phyloP scores from a whole-genome alignment of 192 early-diverging fungal species.

The Spinellus fusiger region DNA sequence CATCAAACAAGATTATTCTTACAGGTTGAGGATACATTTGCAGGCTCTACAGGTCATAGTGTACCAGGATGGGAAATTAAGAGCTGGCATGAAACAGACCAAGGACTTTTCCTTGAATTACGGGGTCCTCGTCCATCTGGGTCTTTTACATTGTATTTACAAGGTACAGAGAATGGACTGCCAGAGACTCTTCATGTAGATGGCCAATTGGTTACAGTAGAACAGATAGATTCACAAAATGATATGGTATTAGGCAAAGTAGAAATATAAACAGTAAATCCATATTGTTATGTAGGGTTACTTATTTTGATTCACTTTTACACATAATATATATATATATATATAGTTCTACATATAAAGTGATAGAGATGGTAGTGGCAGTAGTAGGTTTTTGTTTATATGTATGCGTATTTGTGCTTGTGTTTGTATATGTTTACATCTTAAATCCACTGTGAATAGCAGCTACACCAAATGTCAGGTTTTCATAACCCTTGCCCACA shows the following conservation, averaged over 20 bases:
- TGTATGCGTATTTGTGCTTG: no score
- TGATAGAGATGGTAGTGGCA: no score
- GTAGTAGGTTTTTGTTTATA: no score
- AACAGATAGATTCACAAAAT: no score
- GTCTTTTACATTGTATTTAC: neutral
- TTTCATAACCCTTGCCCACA: constrained; percentile 85
- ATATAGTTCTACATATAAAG: constrained; percentile 1
- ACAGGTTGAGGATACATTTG: constrained; percentile 6
- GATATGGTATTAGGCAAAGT: no score
- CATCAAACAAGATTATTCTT: constrained; percentile 21
- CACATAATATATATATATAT: neutral
- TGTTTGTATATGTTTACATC: constrained; percentile 44
- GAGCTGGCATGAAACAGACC: neutral
- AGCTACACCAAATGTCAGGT: constrained; percentile 95
- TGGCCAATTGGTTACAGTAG: no score
- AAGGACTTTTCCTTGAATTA: neutral
- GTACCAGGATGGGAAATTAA: constrained; percentile 25
- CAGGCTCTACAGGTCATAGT: constrained; percentile 23
- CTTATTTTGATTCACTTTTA: constrained; percentile 1
- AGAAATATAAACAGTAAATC: no score
- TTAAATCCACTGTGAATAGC: constrained; percentile 96
- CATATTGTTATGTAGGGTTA: no score
- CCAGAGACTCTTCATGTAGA: constrained; percentile 1
- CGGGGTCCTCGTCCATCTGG: neutral
- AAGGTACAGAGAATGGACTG: neutral